phyloP scores from a whole-genome alignment of 208 protist genomes.

The Wallacemonas sp. region DNA sequence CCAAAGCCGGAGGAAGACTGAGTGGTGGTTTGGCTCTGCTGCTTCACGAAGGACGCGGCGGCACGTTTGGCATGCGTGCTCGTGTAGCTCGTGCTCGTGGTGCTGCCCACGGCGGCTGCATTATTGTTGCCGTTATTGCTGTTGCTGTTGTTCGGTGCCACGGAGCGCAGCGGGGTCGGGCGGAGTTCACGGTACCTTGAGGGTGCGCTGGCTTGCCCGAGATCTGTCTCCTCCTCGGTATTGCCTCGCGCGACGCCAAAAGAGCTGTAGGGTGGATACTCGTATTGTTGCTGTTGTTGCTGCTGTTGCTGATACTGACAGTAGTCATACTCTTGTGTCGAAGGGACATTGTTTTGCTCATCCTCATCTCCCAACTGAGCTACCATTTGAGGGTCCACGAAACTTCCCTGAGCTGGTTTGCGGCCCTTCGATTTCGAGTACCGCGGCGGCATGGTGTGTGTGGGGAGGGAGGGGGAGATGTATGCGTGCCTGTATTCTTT shows the following conservation, averaged over 20 bases:
- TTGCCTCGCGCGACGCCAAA: neutral
- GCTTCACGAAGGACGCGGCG: too few species aligned
- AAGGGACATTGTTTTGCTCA: neutral
- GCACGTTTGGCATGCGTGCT: too few species aligned
- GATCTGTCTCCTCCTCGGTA: neutral
- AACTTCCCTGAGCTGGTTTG: too few species aligned
- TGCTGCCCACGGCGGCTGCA: too few species aligned
- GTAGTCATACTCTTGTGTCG: neutral
- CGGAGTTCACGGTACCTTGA: neutral
- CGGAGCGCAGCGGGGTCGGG: too few species aligned
- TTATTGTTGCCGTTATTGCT: too few species aligned
- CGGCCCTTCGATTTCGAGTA: too few species aligned
- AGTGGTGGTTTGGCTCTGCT: neutral
- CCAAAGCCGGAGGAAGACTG: neutral
- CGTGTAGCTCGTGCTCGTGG: too few species aligned
- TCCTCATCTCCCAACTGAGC: neutral
- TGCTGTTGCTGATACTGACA: conserved; percentile 5
- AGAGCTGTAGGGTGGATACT: conserved; percentile 3
- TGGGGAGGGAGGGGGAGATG: too few species aligned
- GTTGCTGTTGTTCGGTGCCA: too few species aligned
- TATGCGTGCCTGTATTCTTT: neutral
- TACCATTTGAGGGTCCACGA: too few species aligned
- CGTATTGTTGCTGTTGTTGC: conserved; percentile 5
- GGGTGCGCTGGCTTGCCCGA: neutral
- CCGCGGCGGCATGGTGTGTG: too few species aligned